Base-by-base conservation (phyloP, 257 asterid species). In the Plectranthus barbatus region DNA sequence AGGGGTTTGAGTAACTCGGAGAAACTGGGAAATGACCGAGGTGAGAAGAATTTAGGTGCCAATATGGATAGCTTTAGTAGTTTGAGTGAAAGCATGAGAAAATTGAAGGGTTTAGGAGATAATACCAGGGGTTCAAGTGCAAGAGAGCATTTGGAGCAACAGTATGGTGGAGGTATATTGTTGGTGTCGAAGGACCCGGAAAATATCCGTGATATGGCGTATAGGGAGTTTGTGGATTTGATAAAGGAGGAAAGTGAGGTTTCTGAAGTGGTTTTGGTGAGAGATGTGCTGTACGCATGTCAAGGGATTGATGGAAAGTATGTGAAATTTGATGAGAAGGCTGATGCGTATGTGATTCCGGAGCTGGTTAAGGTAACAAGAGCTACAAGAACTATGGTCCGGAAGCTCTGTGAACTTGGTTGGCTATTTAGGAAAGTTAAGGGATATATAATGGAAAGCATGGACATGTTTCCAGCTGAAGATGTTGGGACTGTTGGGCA, bases 401-500 rank as follows among this genome's bases (percentile, higher is more conserved):
- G 77, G 67, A 87, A 85, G 82, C 94, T 93, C 72, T 87, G 96
- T 65, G 97, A 93, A 81, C 88, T 93, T 7, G 99, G 99, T 9
- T 84, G 92, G 90, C 71, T 93, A 77, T 93, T 93, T 81, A 82
- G 86, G 86, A 90, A 93, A 69, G 97, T 93, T 41, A 93, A 74
- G 71, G 92, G 81, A 9, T 84, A 85, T 75, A 73, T 86, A 53
- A 72, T 86, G 0, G 90, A 90, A 58, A 76, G 97, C 56, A 79
- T 87, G 87, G 83, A 80, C 15, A 74, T 80, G 64, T 82, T 82
- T 73, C 87, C 95, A 12, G 86, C 87, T 34, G 97, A 87, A 77
- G 94, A 90, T 71, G 81, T 87, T 42, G 99, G 99, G 65, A 93
- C 99, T 6, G 94, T 93, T 42, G 99, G 97, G 47, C 99, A 93